A percentile compares a stretch with the other conserved stretches of the same genome.
Conservation (phyloP, 345 rosid species). For the Noccaea caerulescens region DNA sequence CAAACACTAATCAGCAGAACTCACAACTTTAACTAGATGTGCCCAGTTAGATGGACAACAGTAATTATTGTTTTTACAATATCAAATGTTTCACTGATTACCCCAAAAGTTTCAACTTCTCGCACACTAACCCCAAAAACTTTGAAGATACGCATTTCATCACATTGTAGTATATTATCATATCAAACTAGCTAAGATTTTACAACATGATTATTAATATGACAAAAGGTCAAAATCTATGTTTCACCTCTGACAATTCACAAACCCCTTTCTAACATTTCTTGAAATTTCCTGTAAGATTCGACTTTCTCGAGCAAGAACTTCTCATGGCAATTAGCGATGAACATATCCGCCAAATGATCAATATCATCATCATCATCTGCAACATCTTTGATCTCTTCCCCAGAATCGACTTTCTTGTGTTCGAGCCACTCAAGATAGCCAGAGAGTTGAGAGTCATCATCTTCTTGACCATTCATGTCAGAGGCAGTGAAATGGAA, state of each 20-base stretch:
- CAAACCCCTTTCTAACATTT: conserved; percentile 89
- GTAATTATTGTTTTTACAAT: conserved; percentile 30
- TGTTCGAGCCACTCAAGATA: conserved; percentile 92
- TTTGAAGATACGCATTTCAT: conserved; percentile 30
- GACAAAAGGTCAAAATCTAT: conserved; percentile 30
- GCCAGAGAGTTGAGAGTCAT: conserved; percentile 56
- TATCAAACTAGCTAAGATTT: conserved; percentile 33
- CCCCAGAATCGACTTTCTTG: conserved; percentile 36
- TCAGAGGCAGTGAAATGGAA: conserved; percentile 35
- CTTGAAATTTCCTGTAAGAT: conserved; percentile 89
- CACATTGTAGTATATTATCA: conserved; percentile 34
- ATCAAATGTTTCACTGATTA: conserved; percentile 29
- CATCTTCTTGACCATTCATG: conserved; percentile 41
- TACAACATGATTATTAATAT: conserved; percentile 37
- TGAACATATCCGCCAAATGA: conserved; percentile 79
- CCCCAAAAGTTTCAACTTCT: conserved; percentile 33
- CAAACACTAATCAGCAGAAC: conserved; percentile 34
- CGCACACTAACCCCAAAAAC: conserved; percentile 34
- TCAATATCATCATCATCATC: conserved; percentile 63
- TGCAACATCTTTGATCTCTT: conserved; percentile 27
- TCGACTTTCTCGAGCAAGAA: conserved; percentile 91
- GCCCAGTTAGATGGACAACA: conserved; percentile 24
- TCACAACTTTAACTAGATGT: conserved; percentile 34
- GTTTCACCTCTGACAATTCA: conserved; percentile 48
- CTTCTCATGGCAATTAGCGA: conserved; percentile 85